These are phyloP conservation scores for Vicia villosa DNA, from an alignment of 306 rosid genomes.

Conservation along the genomic window DNA sequence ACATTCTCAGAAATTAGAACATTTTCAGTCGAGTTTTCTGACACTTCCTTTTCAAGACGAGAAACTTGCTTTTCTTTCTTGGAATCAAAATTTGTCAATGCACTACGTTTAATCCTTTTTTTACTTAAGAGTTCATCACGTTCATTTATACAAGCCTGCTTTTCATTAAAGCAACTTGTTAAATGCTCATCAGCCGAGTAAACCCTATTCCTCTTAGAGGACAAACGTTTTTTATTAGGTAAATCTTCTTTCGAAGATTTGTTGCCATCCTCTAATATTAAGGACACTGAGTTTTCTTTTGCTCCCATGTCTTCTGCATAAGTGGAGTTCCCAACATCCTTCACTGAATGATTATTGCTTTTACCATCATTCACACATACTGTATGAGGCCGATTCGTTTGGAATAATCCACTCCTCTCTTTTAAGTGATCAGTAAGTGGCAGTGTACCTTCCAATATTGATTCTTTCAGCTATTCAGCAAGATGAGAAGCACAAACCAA, in stretches of 20 bases:
- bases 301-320: conserved; percentile 38
- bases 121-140: conserved; percentile 37
- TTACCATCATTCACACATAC: conserved; percentile 31
- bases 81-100: conserved; percentile 35
- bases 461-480: conserved; percentile 64
- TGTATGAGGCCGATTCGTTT: conserved; percentile 27
- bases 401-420: conserved; percentile 53
- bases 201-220: conserved; percentile 48
- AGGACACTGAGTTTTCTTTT: conserved; percentile 36
- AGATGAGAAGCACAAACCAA: conserved; percentile 29
- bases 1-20: conserved; percentile 28
- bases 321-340: conserved; percentile 33
- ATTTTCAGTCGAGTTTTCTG: conserved; percentile 44
- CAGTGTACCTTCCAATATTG: conserved; percentile 61
- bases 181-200: conserved; percentile 32
- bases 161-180: conserved; percentile 30
- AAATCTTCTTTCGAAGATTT: conserved; percentile 27
- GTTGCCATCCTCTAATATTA: conserved; percentile 35
- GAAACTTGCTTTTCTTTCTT: conserved; percentile 37
- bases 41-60: conserved; percentile 32
- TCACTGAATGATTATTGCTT: conserved; percentile 26
- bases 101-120: conserved; percentile 49
- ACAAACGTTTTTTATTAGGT: conserved; percentile 29
- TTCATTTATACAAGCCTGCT: conserved; percentile 28
- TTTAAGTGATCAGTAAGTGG: conserved; percentile 57